These are phyloP conservation scores for Pezicula radicicola DNA, from an alignment of 2,329 filamentous ascomycete genomes.

Conservation along the genomic window DNA sequence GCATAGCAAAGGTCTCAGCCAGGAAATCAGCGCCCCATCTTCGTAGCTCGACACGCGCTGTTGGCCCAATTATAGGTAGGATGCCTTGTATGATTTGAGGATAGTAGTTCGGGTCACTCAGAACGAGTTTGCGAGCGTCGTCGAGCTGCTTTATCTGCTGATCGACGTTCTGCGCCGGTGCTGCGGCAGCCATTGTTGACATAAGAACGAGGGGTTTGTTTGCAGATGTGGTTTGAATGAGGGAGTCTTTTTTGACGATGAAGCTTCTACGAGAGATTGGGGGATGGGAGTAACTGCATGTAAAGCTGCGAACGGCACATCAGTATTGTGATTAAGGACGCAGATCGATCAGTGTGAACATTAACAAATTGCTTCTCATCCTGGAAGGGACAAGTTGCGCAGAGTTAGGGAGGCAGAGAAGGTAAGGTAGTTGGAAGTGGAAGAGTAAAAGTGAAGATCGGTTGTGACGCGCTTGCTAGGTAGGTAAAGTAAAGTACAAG, in stretches of 20 bases:
- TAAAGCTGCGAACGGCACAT: slow-evolving; percentile 7
- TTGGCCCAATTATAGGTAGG: slow-evolving; percentile 81
- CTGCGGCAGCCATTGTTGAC: slow-evolving; percentile 29
- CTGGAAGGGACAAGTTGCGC: slow-evolving; percentile 2
- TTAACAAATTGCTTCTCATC: slow-evolving; percentile 8
- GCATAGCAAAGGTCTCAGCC: slow-evolving; percentile 92
- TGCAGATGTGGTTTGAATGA: no score
- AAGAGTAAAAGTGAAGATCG: background rate
- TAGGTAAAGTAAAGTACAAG: no score
- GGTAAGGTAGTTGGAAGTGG: background rate
- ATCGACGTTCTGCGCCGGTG: slow-evolving; percentile 53
- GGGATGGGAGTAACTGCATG: slow-evolving; percentile 15
- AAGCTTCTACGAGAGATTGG: slow-evolving; percentile 11
- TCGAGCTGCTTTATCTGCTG: slow-evolving; percentile 87
- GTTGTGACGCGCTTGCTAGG: no score
- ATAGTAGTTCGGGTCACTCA: slow-evolving; percentile 85
- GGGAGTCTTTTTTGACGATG: no score
- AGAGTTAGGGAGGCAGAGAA: background rate
- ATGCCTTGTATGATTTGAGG: slow-evolving; percentile 89
- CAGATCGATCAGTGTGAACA: slow-evolving; percentile 6
- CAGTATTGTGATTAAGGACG: slow-evolving; percentile 6
- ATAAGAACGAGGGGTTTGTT: no score
- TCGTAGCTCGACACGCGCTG: slow-evolving; percentile 74
- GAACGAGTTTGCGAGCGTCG: slow-evolving; percentile 83
- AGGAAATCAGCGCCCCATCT: slow-evolving; percentile 97